Evolutionary conservation across 2,329 filamentous ascomycete species (phyloP), one percentile per base, ranked within the genome.

Genomic region (Colletotrichum liriopes): DNA sequence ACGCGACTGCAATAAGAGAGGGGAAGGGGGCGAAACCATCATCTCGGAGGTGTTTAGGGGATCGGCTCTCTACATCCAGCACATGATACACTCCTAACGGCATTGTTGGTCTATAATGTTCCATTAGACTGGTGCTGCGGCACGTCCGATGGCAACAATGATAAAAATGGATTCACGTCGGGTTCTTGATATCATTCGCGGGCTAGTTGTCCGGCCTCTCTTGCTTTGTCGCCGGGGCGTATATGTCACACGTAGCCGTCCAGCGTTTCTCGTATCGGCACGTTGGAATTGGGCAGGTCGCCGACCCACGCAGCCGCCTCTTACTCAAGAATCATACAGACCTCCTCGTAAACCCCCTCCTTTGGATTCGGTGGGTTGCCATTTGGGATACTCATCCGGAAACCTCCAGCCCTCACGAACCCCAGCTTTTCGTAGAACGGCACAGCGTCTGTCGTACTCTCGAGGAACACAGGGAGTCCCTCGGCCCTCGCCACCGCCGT

Each of bases 371-470:
- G 14, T 29, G 18, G 18, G 2, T 16, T 32, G 5, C 5, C 23
- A 6, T 20, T 37, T 23, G 82, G 82, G 29, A 85, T 77, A 60
- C 71, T 75, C 80, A 85, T 81, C 29, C 79, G 77, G 32, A 85
- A 79, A 26, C 75, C 72, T 56, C 78, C 78, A 16, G 77, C 65
- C 4, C 72, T 73, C 45, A 75, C 74, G 62, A 85, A 85, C 8
- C 82, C 82, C 43, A 83, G 74, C 72, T 73, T 81, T 67, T 80
- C 74, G 54, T 85, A 85, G 70, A 85, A 79, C 1, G 75, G 73
- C 7, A 83, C 78, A 1, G 83, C 83, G 23, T 80, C 78, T 74
- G 79, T 79, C 23, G 82, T 84, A 26, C 81, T 82, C 70, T 84
- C 82, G 18, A 85, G 74, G 58, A 84, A 80, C 7, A 83, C 78